phyloP scores from a whole-genome alignment of 257 asterid species.

The Nyctanthes arbortristis region DNA sequence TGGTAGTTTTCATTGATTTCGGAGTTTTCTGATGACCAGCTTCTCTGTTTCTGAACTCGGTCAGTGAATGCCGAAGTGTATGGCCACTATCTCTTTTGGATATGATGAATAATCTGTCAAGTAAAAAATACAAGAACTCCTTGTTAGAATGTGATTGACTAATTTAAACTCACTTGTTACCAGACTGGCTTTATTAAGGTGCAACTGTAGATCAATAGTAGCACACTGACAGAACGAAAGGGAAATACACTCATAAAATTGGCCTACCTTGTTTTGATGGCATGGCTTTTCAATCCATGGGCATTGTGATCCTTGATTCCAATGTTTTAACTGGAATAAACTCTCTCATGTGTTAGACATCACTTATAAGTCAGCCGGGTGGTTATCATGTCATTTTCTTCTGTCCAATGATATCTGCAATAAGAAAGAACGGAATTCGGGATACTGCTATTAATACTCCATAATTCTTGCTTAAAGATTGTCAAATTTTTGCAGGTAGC shows the following conservation, averaged over 20 bases:
- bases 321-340: not conserved
- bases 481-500: constrained; percentile 14
- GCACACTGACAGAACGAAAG: not conserved
- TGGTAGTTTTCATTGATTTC: not conserved
- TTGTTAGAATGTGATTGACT: not conserved
- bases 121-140: not conserved
- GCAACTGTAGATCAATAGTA: not conserved
- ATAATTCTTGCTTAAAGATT: not conserved
- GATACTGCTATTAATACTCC: not conserved
- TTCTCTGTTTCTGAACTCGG: not conserved
- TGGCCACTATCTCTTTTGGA: not conserved
- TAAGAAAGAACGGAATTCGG: not conserved
- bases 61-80: not conserved
- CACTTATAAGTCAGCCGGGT: not conserved
- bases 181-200: not conserved
- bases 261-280: not conserved
- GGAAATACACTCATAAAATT: not conserved
- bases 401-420: not conserved
- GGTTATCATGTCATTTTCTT: not conserved
- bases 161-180: not conserved
- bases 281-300: not conserved
- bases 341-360: not conserved
- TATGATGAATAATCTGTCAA: not conserved
- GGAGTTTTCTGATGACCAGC: not conserved
- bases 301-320: not conserved